A percentile compares a stretch with the other conserved stretches of the same genome.
Conservation (phyloP, 768 basidiomycete species). For the Lactifluus subvellereus region DNA sequence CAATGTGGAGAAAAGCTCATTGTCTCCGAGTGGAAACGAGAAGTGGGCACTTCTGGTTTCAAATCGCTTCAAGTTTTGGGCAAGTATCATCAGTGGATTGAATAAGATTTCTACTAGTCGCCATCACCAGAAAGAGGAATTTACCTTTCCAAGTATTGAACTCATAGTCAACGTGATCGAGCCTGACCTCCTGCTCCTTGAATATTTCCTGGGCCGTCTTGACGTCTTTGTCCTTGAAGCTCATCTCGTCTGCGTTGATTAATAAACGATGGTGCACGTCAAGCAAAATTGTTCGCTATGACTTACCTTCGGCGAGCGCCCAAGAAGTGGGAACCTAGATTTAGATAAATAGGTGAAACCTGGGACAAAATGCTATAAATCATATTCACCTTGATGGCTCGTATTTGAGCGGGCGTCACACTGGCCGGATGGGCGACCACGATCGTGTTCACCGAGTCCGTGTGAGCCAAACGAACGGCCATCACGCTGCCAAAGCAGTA, state of each 20-base stretch:
- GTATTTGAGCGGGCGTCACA: slow-evolving; percentile 31
- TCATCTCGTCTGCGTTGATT: slow-evolving; percentile 31
- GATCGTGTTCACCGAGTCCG: slow-evolving; percentile 34
- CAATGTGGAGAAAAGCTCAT: slow-evolving; percentile 13
- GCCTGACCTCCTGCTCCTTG: slow-evolving; percentile 29
- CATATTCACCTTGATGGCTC: slow-evolving; percentile 32
- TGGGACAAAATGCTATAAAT: neutral
- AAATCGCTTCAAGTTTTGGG: neutral
- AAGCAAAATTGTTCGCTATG: neutral
- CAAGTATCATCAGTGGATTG: slow-evolving; percentile 6
- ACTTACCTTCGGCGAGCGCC: slow-evolving; percentile 36
- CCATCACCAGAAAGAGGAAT: neutral
- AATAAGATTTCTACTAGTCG: neutral
- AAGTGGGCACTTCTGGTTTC: slow-evolving; percentile 12
- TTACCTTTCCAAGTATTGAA: slow-evolving; percentile 36
- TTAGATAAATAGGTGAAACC: slow-evolving; percentile 21
- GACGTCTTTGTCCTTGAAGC: slow-evolving; percentile 29
- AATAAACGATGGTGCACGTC: neutral
- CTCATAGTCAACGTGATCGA: slow-evolving; percentile 32
- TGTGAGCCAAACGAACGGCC: slow-evolving; percentile 29
- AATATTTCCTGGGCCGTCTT: slow-evolving; percentile 31
- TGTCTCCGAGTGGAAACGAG: slow-evolving; percentile 17
- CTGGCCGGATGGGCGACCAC: slow-evolving; percentile 40
- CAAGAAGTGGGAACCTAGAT: slow-evolving; percentile 28
- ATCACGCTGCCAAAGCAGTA: slow-evolving; percentile 37